Base-by-base conservation (phyloP, 2,329 filamentous ascomycete species). In the Epichloe sibirici region DNA sequence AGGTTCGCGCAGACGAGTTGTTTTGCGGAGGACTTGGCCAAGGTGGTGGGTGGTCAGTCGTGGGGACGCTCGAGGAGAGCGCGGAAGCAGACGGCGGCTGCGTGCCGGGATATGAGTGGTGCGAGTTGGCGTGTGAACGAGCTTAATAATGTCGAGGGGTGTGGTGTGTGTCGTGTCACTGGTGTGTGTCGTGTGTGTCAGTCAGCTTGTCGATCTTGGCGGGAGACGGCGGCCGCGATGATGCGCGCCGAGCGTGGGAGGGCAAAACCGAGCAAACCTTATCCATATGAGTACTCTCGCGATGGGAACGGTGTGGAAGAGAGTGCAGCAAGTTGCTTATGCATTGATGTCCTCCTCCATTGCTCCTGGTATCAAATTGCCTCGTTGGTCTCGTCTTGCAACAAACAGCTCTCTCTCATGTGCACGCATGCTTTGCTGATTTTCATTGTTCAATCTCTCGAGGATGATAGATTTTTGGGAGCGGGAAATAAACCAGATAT, bases 11-110 rank as follows among this genome's bases (percentile, higher is more conserved):
- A 35, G 53, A 52, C 47, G 37, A 50, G 43, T 50, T 51, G 49
- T 55, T 52, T 52, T 47, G 53, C 52, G 49, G 53, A 49, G 53
- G 49, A 43, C 52, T 44, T 48, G 48, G 45, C 45, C 17, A 51
- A 48, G 35, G 48, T 37, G 13, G 46, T 35, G 39, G 15, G 17
- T 13, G 25, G 43, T 34, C 42, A 31, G 44, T 34, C 44, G 31
- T 34, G 48, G 48, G 8, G 38, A 15, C 5, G 25, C 37, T 49
- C 37, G 53, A 54, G 53, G 45, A 51, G 45, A 49, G 50, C 13
- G 52, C 45, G 49, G 49, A 52, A 52, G 46, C 49, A 54, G 53
- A 35, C 48, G 51, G 51, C 51, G 51, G 51, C n/a, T 12, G 47
- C 43, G 46, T 42, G 51, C 47, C 45, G 51, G 51, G 51, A 37